Base-by-base conservation (phyloP, 371 early-diverging fungal species). In the Thermomucor indicae-seudaticae region DNA sequence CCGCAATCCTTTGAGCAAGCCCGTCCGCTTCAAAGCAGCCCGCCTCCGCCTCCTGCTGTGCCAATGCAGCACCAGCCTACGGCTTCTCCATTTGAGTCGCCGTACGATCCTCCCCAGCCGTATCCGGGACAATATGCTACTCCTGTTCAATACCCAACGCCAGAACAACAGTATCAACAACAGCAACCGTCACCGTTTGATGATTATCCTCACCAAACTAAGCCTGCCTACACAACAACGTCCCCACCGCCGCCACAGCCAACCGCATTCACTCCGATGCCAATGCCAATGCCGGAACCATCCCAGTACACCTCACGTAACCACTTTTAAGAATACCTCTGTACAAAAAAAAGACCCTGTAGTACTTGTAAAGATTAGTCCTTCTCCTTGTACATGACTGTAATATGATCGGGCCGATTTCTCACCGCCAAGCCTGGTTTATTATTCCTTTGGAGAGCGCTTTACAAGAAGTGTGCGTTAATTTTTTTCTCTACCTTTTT, bases 1-100 rank as follows among this genome's bases (percentile, higher is more conserved):
- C 61, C 56, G 12, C 55, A 61, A 44, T 60, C 55, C 10, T 55
- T 55, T 41, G 60, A 60, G 27, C 60, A 60, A 31, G 60, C 60
- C 10, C 55, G 60, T 37, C 61, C 61, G 7, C 31, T 55, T 6
- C 55, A 56, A 6, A 40, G 44, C 14, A n/a, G n/a, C n/a, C n/a
- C n/a, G n/a, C 34, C 51, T 31, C 31, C 40, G 3, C 53, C 55
- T 12, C 53, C 51, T 25, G 43, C 41, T 1, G 40, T 30, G 12
- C 32, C 47, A 41, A 22, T 24, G 12, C 53, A 45, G 8, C 24
- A 41, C 22, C 47, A 29, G 19, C 41, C 47, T 10, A 40, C 44
- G 24, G 45, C 45, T 23, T 63, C 57, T 4, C 63, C 58, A 6
- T 63, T 63, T 40, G 63, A 63, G 2, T 60, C 61, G 5, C 61